Evolutionary conservation across 2,329 filamentous ascomycete genomes (phyloP).

Genomic region (Colletotrichum sp.): DNA sequence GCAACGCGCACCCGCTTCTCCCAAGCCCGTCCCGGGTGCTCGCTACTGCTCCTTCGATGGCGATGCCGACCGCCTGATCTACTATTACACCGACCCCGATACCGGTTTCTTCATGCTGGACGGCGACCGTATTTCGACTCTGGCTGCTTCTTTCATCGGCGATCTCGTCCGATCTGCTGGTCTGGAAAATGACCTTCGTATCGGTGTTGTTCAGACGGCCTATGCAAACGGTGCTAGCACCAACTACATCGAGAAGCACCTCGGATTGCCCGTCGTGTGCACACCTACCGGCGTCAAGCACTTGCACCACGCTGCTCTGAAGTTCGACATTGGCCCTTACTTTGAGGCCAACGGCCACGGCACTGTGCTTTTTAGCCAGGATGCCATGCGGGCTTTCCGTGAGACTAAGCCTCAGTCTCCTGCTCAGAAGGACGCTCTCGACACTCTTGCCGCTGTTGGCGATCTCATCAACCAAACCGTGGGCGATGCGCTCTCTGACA

Average conservation of each 20-base stretch:
- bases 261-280: conserved; percentile 89
- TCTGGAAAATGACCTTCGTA: conserved; percentile 79
- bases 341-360: conserved; percentile 99
- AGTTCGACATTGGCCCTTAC: conserved; percentile 96
- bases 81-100: conserved; percentile 88
- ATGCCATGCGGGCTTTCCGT: conserved; percentile 79
- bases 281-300: conserved; percentile 97
- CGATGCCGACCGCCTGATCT: conserved; percentile 93
- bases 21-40: conserved; percentile 76
- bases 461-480: conserved; percentile 98
- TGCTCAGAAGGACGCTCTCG: conserved; percentile 87
- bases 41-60: conserved; percentile 93
- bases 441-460: conserved; percentile 81
- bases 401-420: conserved; percentile 86
- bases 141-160: conserved; percentile 91
- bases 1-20: conserved; percentile 85
- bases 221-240: conserved; percentile 98
- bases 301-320: conserved; percentile 93
- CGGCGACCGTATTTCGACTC: conserved; percentile 93
- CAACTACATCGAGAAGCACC: conserved; percentile 85
- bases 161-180: conserved; percentile 84
- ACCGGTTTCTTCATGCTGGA: conserved; percentile 91
- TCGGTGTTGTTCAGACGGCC: conserved; percentile 95
- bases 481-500: conserved; percentile 93
- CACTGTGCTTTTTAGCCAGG: conserved; percentile 90